phyloP scores from a whole-genome alignment of 495 filamentous ascomycete species.

The Penicillium samsonianum region DNA sequence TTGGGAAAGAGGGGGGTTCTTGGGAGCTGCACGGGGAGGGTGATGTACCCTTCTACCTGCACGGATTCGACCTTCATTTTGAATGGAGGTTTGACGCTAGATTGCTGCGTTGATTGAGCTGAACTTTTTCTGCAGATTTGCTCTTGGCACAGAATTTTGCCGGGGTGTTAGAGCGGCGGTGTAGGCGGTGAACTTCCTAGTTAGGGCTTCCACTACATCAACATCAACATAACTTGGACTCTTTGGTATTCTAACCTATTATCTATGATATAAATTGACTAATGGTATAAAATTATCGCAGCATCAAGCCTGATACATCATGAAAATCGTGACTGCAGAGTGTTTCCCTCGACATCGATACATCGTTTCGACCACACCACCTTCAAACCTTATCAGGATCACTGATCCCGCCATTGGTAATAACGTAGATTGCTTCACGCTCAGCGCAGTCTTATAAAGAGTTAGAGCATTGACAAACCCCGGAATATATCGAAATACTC shows the following conservation, averaged over 20 bases:
- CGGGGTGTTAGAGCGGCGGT: conserved; percentile 13
- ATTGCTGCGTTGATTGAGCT: conserved; percentile 20
- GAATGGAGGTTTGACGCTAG: conserved; percentile 12
- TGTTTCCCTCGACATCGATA: neutral
- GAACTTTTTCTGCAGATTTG: conserved; percentile 24
- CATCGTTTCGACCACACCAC: neutral
- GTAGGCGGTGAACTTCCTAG: conserved; percentile 16
- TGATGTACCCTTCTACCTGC: conserved; percentile 50
- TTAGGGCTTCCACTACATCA: conserved; percentile 51
- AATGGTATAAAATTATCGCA: neutral
- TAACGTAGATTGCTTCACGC: conserved; percentile 75
- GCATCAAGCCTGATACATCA: neutral
- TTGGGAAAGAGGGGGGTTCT: conserved; percentile 57
- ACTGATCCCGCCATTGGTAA: conserved; percentile 75
- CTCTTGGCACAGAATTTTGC: conserved; percentile 27
- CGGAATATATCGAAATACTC: conserved; percentile 11
- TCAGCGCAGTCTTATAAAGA: conserved; percentile 64
- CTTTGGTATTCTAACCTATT: conserved; percentile 67
- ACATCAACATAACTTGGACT: conserved; percentile 70
- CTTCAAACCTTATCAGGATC: conserved; percentile 63
- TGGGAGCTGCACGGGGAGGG: conserved; percentile 61
- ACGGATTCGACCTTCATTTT: conserved; percentile 43
- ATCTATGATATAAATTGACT: neutral
- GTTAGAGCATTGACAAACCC: conserved; percentile 8
- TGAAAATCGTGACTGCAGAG: neutral